Percentiles rank a stretch among this genome's conserved stretches.
Conservation (phyloP, 305 asterid species). For the Rubia balearica region DNA sequence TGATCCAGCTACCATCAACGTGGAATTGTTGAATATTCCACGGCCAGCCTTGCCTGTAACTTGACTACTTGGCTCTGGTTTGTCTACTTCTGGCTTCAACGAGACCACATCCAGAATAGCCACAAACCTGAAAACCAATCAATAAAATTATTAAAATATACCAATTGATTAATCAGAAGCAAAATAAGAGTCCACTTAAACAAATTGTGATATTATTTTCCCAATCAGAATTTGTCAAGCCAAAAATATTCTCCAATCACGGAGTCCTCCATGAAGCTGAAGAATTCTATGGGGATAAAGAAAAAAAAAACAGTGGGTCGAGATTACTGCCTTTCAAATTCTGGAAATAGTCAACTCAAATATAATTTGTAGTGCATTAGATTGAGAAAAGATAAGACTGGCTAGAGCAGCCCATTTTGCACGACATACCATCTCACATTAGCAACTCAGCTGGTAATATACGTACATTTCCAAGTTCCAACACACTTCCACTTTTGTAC, state of each 20-base stretch:
- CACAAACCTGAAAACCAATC: conserved; percentile 53
- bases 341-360: not conserved
- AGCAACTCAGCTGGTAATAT: not conserved
- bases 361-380: not conserved
- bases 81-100: conserved; percentile 72
- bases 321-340: not conserved
- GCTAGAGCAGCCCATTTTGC: not conserved
- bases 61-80: conserved; percentile 33
- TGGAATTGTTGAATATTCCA: conserved; percentile 65
- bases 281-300: not conserved
- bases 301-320: not conserved
- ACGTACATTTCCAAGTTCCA: not conserved
- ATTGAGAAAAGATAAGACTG: not conserved
- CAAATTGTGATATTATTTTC: not conserved
- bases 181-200: not conserved
- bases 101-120: conserved; percentile 73
- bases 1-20: conserved; percentile 79
- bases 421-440: not conserved
- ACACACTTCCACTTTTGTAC: not conserved
- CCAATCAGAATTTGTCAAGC: not conserved
- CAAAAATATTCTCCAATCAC: not conserved
- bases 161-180: not conserved
- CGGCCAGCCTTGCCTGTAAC: conserved; percentile 33
- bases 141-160: not conserved
- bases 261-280: not conserved